Percentiles rank a stretch among this genome's conserved stretches.
Conservation (phyloP, 306 rosid genomes). For the Trifolium pratense region DNA sequence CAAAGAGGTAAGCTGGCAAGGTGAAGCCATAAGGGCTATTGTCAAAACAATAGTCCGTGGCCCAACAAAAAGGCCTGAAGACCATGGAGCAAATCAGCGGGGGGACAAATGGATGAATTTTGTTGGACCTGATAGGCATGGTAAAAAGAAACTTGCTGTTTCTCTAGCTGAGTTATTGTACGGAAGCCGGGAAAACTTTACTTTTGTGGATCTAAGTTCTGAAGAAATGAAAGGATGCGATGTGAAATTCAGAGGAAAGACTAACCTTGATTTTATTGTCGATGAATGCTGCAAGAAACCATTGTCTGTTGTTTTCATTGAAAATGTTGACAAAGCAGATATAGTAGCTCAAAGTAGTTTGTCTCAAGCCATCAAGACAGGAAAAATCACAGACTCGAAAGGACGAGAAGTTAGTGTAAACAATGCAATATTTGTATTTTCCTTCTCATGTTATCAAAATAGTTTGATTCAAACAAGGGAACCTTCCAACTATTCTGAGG, state of each 20-base stretch:
- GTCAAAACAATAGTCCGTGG: constrained; percentile 57
- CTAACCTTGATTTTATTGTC: constrained; percentile 70
- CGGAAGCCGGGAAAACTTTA: constrained; percentile 63
- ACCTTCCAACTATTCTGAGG: constrained; percentile 66
- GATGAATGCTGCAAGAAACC: constrained; percentile 77
- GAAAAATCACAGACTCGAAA: constrained; percentile 74
- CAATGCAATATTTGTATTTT: constrained; percentile 63
- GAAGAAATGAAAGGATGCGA: constrained; percentile 59
- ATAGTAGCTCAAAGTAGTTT: constrained; percentile 61
- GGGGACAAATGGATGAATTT: constrained; percentile 82
- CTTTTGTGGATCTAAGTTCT: constrained; percentile 66
- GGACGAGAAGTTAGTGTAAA: constrained; percentile 84
- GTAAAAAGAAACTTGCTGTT: constrained; percentile 73
- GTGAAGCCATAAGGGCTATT: constrained; percentile 65
- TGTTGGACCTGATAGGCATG: constrained; percentile 75
- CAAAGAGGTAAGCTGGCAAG: constrained; percentile 79
- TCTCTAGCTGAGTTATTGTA: constrained; percentile 72
- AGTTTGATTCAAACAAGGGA: constrained; percentile 34
- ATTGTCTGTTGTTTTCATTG: constrained; percentile 75
- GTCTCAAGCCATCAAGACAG: constrained; percentile 74
- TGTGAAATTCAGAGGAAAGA: constrained; percentile 82
- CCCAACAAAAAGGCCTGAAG: constrained; percentile 49
- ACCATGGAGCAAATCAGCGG: constrained; percentile 47
- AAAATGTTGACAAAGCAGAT: constrained; percentile 84
- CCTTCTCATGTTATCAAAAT: constrained; percentile 48